Base-by-base conservation (phyloP, 2,329 filamentous ascomycete species). In the Xylariales sp. region DNA sequence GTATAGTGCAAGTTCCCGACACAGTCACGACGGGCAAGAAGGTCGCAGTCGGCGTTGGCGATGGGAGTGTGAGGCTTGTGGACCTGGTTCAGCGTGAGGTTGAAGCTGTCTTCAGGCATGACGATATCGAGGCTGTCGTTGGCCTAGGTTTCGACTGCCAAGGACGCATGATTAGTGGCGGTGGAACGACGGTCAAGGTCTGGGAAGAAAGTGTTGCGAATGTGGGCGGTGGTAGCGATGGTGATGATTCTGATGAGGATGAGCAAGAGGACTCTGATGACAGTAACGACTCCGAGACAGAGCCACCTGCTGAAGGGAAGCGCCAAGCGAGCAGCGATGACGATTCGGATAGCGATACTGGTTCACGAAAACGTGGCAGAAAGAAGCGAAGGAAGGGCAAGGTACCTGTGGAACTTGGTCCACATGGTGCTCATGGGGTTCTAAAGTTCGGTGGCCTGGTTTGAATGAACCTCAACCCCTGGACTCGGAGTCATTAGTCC, bases 101-200 rank as follows among this genome's bases (percentile, higher is more conserved):
- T 4, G 69, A 87, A 18, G 70, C 70, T 1, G 77, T 24, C 3
- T 38, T 84, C 38, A 52, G 78, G 52, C 91, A 96, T 59, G 88
- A 96, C 55, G 89, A 95, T 45, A 67, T 93, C 14, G 91, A 97
- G 58, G 86, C 85, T 2, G 89, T 96, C 3, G 77, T 89, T 2
- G 86, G 78, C 0, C 64, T 98, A 1, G 85, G 76, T 1, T 95
- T 97, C 49, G 93, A 97, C 64, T 83, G 85, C 38, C 80, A 83
- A 38, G 87, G 89, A 33, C 76, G 93, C 33, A 80, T 98, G 72
- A 88, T 98, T 51, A 94, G 83, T 55, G 90, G 88, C 9, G 93
- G 93, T 40, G 93, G 93, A 1, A 78, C 76, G 52, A 81, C 82
- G 0, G 78, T 98, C 48, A 96, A 96, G 63, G 82, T 97, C 2